Conservation (phyloP, 768 basidiomycete genomes). For the Rubroboletus pulcherrimus region DNA sequence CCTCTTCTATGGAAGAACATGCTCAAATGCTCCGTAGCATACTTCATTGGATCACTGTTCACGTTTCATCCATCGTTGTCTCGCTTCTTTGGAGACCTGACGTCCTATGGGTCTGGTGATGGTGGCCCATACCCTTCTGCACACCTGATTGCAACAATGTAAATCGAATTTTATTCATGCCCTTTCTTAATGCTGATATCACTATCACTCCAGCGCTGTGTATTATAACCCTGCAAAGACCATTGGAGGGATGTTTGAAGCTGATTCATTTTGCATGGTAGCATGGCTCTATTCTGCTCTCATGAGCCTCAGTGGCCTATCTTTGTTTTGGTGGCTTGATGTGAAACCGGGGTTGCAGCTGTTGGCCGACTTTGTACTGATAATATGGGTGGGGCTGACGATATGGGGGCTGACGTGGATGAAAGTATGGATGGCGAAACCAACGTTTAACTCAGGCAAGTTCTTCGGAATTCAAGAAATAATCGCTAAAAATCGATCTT, state of each 20-base stretch:
- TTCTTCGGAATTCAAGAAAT: not conserved
- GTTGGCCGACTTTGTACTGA: constrained; percentile 68
- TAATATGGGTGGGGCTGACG: constrained; percentile 80
- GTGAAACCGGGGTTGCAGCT: constrained; percentile 64
- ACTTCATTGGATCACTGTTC: constrained; percentile 87
- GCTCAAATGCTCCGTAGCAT: constrained; percentile 88
- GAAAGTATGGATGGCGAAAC: constrained; percentile 88
- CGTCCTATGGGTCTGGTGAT: constrained; percentile 44
- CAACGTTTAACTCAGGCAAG: constrained; percentile 84
- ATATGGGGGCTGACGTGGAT: constrained; percentile 85
- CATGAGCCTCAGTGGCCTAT: constrained; percentile 73
- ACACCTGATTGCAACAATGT: constrained; percentile 94
- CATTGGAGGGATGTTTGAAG: constrained; percentile 88
- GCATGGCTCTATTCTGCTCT: constrained; percentile 68
- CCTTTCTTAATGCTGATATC: constrained; percentile 1
- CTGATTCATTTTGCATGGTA: constrained; percentile 73
- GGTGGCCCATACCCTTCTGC: constrained; percentile 69
- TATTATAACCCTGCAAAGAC: constrained; percentile 96
- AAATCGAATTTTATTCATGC: not conserved
- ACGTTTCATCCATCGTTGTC: constrained; percentile 83
- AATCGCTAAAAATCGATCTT: not conserved
- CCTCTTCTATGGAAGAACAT: constrained; percentile 64
- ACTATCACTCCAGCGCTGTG: constrained; percentile 49
- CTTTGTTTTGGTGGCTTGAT: constrained; percentile 78
- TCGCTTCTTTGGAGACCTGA: constrained; percentile 58